Base-by-base conservation (phyloP, 805 yeast genomes). In the Kodamaea leandrae region DNA sequence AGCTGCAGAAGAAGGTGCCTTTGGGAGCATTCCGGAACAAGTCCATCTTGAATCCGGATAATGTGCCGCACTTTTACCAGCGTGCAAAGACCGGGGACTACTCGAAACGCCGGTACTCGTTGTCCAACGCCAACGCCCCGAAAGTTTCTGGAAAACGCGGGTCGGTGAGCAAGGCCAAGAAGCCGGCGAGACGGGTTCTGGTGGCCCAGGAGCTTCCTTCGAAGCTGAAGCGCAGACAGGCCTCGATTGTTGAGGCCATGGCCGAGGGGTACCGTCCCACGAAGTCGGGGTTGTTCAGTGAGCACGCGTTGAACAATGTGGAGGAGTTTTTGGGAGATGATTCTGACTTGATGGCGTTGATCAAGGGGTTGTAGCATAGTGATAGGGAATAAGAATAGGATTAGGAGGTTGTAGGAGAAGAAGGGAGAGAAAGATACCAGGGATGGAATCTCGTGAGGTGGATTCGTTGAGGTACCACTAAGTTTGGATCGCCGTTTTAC, bases 21-120 rank as follows among this genome's bases (percentile, higher is more conserved):
- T 64, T 90, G 29, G 86, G 95, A 2, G 97, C 97, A 1, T 91
- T 91, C 60, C 71, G 98, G 55, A 90, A 88, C 63, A 83, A 88
- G 54, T 60, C 68, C 8, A 52, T 63, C 26, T 46, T 63, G 32
- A 63, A 64, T 29, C 53, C 55, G 6, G 62, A 58, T 19, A 44
- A 47, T 26, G 51, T 49, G 23, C 47, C 58, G 4, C 27, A 60
- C 43, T 52, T 52, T 23, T 60, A 58, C 43, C 60, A 54, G 45
- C 58, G 55, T 32, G 55, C 56, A 24, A 48, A 57, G 37, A 60
- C 57, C 39, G 44, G 55, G 34, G 63, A 61, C 15, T 57, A 50
- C 45, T 55, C 54, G 41, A 51, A 49, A 30, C 44, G 64, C 29
- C 45, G 61, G 27, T 60, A 50, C 25, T 54, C 58, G 13, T 36